Evolutionary conservation across 192 early-diverging fungal species (phyloP).

Genomic region (Allomyces macrogynus): DNA sequence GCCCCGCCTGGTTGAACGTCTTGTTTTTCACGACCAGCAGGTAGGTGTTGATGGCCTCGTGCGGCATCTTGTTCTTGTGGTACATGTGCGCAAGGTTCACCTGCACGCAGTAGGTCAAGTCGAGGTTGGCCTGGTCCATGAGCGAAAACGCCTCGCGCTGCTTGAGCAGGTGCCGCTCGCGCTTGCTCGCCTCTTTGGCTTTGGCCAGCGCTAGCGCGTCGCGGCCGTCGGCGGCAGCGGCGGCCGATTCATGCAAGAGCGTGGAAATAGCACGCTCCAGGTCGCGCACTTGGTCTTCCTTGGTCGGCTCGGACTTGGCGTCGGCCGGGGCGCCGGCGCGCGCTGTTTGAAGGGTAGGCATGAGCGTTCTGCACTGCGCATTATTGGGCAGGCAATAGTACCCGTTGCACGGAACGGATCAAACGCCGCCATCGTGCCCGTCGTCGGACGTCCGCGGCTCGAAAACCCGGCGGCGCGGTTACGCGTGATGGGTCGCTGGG

Average conservation of each 20-base stretch:
- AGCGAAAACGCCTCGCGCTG: constrained; percentile 29
- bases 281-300: constrained; percentile 31
- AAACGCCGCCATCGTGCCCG: constrained; percentile 16
- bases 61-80: constrained; percentile 33
- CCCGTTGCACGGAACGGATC: constrained; percentile 37
- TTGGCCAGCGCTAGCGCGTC: constrained; percentile 29
- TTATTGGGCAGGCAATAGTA: background rate
- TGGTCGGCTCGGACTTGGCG: constrained; percentile 11
- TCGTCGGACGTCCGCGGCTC: constrained; percentile 20
- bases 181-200: constrained; percentile 36
- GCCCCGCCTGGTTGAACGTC: constrained; percentile 33
- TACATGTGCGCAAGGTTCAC: constrained; percentile 38
- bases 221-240: constrained; percentile 18
- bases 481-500: constrained; percentile 30
- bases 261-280: constrained; percentile 24
- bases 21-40: constrained; percentile 41
- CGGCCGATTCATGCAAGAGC: constrained; percentile 25
- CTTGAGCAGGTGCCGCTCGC: constrained; percentile 25
- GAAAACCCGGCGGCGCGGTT: constrained; percentile 35
- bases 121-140: constrained; percentile 31
- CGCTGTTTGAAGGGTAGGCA: no score
- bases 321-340: no score
- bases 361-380: no score
- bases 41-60: constrained; percentile 34
- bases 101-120: constrained; percentile 37